A percentile compares a stretch with the other conserved stretches of the same genome.
Evolutionary conservation across 73 alveolate genomes (phyloP).

Genomic region (Strombidium stylifer): DNA sequence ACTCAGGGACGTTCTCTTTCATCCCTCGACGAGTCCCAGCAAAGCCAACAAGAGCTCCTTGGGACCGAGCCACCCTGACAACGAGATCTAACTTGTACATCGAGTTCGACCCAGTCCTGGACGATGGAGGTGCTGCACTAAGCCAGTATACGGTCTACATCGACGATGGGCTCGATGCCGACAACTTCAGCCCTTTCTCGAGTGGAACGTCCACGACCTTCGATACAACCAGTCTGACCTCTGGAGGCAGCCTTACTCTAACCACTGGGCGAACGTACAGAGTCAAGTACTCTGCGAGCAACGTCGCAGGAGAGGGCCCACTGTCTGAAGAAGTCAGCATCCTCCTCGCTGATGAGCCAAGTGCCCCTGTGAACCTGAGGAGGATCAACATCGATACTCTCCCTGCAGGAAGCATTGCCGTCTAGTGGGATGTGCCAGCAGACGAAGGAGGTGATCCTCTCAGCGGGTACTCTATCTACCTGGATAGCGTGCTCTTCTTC

Average conservation of each 20-base stretch:
- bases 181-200: slow-evolving; percentile 18
- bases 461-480: slow-evolving; percentile 65
- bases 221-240: too few relatives aligned
- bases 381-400: slow-evolving; percentile 44
- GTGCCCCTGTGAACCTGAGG: slow-evolving; percentile 54
- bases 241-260: slow-evolving; percentile 29
- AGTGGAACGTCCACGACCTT: slow-evolving; percentile 24
- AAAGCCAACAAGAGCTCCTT: slow-evolving; percentile 50
- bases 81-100: slow-evolving; percentile 26
- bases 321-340: slow-evolving; percentile 70
- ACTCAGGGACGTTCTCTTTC: slow-evolving; percentile 14
- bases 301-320: slow-evolving; percentile 79
- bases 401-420: slow-evolving; percentile 54
- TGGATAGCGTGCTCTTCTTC: slow-evolving; percentile 38
- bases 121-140: slow-evolving; percentile 56
- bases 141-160: slow-evolving; percentile 41
- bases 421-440: slow-evolving; percentile 66
- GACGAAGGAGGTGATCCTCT: slow-evolving; percentile 66
- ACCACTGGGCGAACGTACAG: slow-evolving; percentile 59
- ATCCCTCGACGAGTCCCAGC: slow-evolving; percentile 44
- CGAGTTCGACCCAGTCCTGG: slow-evolving; percentile 21
- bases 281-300: slow-evolving; percentile 72
- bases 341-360: slow-evolving; percentile 67
- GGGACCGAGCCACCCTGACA: slow-evolving; percentile 24
- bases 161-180: slow-evolving; percentile 68